A percentile compares a stretch with the other conserved stretches of the same genome.
phyloP scores from a whole-genome alignment of 1,284 basidiomycete species.

The Puccinia novopanici region DNA sequence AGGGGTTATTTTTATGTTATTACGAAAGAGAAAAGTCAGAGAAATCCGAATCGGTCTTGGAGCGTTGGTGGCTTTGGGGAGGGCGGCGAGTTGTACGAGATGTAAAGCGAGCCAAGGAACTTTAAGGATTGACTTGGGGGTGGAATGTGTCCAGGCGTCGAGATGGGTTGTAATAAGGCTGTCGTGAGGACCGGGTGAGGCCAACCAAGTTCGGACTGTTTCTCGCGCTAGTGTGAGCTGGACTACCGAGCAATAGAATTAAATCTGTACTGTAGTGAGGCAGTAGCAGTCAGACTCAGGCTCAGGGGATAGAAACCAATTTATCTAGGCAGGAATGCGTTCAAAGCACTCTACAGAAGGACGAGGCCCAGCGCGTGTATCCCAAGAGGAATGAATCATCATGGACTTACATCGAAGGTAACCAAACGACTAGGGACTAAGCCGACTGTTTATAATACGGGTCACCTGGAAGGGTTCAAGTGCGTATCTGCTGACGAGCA shows the following conservation, averaged over 20 bases:
- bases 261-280: not conserved
- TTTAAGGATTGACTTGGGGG: constrained; percentile 30
- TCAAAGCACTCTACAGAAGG: not conserved
- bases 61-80: constrained; percentile 7
- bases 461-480: not conserved
- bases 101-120: not conserved
- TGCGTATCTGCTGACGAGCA: too few species aligned
- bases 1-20: not conserved
- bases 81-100: not conserved
- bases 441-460: not conserved
- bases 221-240: constrained; percentile 13
- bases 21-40: not conserved
- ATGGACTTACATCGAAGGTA: not conserved
- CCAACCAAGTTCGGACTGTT: not conserved
- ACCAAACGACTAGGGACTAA: not conserved
- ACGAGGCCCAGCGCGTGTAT: not conserved
- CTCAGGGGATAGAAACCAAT: not conserved
- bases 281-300: constrained; percentile 4
- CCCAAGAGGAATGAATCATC: not conserved
- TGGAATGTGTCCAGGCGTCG: not conserved
- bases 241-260: constrained; percentile 22
- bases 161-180: constrained; percentile 13
- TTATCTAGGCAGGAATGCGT: not conserved
- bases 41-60: constrained; percentile 9
- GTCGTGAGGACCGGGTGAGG: constrained; percentile 22